These are phyloP conservation scores for Melanomma pulvis-pyrius DNA, from an alignment of 495 filamentous ascomycete genomes.

Conservation along the genomic window DNA sequence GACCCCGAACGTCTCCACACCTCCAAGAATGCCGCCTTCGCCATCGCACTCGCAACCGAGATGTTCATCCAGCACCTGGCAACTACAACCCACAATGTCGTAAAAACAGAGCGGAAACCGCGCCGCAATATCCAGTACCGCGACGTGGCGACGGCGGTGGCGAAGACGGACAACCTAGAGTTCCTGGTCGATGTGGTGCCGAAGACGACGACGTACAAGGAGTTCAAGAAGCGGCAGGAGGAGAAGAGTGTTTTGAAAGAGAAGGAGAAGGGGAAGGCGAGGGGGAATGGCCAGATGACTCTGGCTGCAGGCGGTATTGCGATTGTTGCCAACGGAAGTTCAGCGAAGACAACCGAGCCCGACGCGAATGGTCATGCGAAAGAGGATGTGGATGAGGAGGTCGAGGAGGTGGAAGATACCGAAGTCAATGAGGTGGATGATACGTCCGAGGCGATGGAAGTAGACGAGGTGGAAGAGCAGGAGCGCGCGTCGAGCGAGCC, in stretches of 20 bases:
- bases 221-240: slow-evolving; percentile 61
- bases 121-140: slow-evolving; percentile 94
- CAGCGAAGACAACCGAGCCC: neutral
- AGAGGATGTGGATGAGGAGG: neutral
- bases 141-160: slow-evolving; percentile 89
- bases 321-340: slow-evolving; percentile 7
- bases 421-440: neutral
- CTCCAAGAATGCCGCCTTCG: slow-evolving; percentile 93
- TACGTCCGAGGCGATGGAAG: slow-evolving; percentile 26
- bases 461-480: slow-evolving; percentile 14
- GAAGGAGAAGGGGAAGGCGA: slow-evolving; percentile 8
- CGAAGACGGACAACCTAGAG: slow-evolving; percentile 89
- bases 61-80: slow-evolving; percentile 95
- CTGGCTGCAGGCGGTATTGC: neutral
- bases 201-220: slow-evolving; percentile 76
- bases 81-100: slow-evolving; percentile 81
- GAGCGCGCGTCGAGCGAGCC: neutral
- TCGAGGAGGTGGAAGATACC: neutral
- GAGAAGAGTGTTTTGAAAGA: slow-evolving; percentile 16
- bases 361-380: neutral
- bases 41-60: slow-evolving; percentile 90
- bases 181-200: slow-evolving; percentile 93
- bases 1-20: slow-evolving; percentile 83
- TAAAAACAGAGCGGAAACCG: slow-evolving; percentile 87
- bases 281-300: neutral